Evolutionary conservation across 192 early-diverging fungal species (phyloP), one percentile per base, ranked within the genome.

Genomic region (Chytriomyces sp.): DNA sequence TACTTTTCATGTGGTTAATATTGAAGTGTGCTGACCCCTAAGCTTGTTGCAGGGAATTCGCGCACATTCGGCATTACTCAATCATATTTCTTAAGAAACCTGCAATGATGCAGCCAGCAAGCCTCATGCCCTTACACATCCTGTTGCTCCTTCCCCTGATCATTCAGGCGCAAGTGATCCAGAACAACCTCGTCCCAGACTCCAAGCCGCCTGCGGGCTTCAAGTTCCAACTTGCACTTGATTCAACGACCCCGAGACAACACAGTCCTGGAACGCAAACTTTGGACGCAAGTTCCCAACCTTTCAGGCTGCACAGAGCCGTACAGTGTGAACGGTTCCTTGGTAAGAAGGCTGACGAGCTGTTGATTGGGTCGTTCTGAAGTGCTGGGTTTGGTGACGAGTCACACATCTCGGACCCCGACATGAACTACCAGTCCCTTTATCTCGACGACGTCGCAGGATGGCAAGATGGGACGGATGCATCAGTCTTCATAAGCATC

Each of bases 401-500:
- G 44, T 49, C n/a, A n/a, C n/a, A n/a, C n/a, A n/a, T n/a, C n/a
- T n/a, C n/a, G n/a, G n/a, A n/a, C n/a, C n/a, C n/a, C n/a, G n/a
- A n/a, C n/a, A n/a, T n/a, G n/a, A n/a, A n/a, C 22, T 49, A 22
- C n/a, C n/a, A n/a, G n/a, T n/a, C n/a, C n/a, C n/a, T n/a, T n/a
- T n/a, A n/a, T n/a, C 22, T 49, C 14, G 44, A 49, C 44, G 49
- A 65, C 31, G 63, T 65, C 2, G 8, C 63, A 17, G 10, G 6
- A 19, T 65, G 63, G 63, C 39, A 65, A 3, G 63, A 65, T 52
- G 7, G 14, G 2, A 65, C 63, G 22, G 32, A 65, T 0, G 63
- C 63, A 1, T 65, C 63, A 2, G 63, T 65, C 2, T 65, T 65
- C 63, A 65, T 65, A 41, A 65, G 39, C 19, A 38, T 65, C 30